Conservation (phyloP, 768 basidiomycete species). For the Naganishia vaughanmartiniae region DNA sequence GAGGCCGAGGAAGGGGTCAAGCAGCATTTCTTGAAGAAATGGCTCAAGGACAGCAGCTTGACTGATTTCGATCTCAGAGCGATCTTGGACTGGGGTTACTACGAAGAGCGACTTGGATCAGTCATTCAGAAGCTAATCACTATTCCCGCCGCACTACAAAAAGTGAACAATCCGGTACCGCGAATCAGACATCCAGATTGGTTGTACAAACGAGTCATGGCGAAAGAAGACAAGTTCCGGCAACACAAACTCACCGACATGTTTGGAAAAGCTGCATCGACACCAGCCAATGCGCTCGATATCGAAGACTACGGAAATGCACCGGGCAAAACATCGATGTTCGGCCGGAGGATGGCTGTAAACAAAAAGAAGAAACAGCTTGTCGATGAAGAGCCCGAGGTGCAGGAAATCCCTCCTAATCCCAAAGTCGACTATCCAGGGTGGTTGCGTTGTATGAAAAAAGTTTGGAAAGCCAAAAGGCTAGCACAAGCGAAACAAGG, state of each 20-base stretch:
- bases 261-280: conserved; percentile 58
- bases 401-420: conserved; percentile 60
- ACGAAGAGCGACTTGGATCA: conserved; percentile 93
- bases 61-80: conserved; percentile 83
- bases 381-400: conserved; percentile 55
- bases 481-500: conserved; percentile 53
- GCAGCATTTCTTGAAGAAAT: conserved; percentile 83
- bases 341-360: conserved; percentile 50
- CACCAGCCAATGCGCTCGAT: conserved; percentile 52
- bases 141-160: conserved; percentile 97
- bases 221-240: conserved; percentile 90
- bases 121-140: conserved; percentile 99
- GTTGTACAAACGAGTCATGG: conserved; percentile 85
- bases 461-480: conserved; percentile 68
- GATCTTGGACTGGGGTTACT: conserved; percentile 97
- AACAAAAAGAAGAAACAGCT: conserved; percentile 59
- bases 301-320: conserved; percentile 63
- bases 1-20: conserved; percentile 91
- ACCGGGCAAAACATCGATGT: conserved; percentile 26
- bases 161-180: conserved; percentile 92
- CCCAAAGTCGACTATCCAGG: conserved; percentile 65
- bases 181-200: conserved; percentile 96
- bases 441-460: conserved; percentile 74
- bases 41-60: conserved; percentile 90
- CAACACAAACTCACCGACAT: conserved; percentile 98